Conservation (phyloP, 768 basidiomycete species). For the Pleurotus giganteus region DNA sequence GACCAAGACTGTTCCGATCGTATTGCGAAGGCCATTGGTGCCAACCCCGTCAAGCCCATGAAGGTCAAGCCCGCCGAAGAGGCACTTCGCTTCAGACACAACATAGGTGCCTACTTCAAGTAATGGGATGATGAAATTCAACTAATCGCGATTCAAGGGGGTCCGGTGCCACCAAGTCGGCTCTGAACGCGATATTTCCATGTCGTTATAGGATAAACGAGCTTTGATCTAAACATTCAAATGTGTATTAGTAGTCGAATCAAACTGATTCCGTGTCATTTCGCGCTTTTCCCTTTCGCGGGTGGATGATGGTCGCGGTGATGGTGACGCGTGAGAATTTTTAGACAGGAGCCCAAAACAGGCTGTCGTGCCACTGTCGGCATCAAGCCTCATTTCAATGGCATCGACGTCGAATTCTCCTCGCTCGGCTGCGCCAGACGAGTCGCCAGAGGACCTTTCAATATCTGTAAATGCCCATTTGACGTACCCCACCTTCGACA, state of each 20-base stretch:
- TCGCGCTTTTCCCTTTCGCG: too few species aligned
- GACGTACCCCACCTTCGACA: not conserved
- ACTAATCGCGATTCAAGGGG: conserved; percentile 1
- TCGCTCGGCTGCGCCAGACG: not conserved
- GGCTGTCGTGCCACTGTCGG: not conserved
- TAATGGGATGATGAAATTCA: not conserved
- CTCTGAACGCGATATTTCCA: too few species aligned
- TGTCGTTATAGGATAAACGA: too few species aligned
- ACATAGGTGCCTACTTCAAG: conserved; percentile 25
- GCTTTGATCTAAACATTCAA: too few species aligned
- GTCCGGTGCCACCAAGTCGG: not conserved
- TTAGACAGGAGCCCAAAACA: not conserved
- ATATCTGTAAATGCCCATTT: not conserved
- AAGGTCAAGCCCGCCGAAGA: conserved; percentile 57
- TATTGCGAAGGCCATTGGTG: conserved; percentile 73
- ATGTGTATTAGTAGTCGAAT: not conserved
- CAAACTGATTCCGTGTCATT: too few species aligned
- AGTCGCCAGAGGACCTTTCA: not conserved
- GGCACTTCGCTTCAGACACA: conserved; percentile 51
- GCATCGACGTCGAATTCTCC: not conserved
- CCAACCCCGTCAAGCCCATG: conserved; percentile 56
- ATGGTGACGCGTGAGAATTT: not conserved
- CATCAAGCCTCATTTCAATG: not conserved
- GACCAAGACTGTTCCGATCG: conserved; percentile 73
- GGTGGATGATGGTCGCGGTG: too few species aligned